These are phyloP conservation scores for Stagonosporopsis rhizophila DNA, from an alignment of 2,329 filamentous ascomycete species.

Conservation along the genomic window DNA sequence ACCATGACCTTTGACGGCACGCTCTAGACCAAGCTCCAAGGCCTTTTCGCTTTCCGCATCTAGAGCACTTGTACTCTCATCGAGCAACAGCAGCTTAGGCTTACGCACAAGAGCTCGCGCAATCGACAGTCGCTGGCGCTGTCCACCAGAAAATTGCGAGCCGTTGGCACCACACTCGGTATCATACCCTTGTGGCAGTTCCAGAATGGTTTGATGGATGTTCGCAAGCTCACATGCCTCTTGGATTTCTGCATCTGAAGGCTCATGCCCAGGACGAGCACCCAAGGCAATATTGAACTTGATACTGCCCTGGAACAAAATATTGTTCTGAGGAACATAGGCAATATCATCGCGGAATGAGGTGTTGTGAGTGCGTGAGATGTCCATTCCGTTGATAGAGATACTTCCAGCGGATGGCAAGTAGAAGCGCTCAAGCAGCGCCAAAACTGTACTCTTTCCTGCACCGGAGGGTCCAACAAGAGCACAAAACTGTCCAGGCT, in stretches of 20 bases:
- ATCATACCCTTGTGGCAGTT: constrained; percentile 69
- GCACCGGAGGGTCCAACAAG: constrained; percentile 71
- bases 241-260: constrained; percentile 67
- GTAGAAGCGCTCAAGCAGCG: constrained; percentile 63
- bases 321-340: constrained; percentile 57
- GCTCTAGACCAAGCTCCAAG: constrained; percentile 50
- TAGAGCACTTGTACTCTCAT: constrained; percentile 54
- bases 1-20: constrained; percentile 42
- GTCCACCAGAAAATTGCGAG: constrained; percentile 52
- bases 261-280: constrained; percentile 61
- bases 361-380: constrained; percentile 49
- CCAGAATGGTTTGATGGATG: constrained; percentile 71
- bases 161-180: constrained; percentile 58
- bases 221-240: constrained; percentile 72
- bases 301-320: constrained; percentile 58
- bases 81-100: constrained; percentile 51
- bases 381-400: constrained; percentile 60
- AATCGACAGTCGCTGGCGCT: constrained; percentile 53
- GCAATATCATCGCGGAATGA: constrained; percentile 55
- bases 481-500: constrained; percentile 67
- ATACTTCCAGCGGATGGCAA: constrained; percentile 58
- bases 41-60: constrained; percentile 53
- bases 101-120: constrained; percentile 54
- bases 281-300: constrained; percentile 56
- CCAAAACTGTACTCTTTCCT: constrained; percentile 71